Conservation (phyloP, 2,329 filamentous ascomycete species). For the Aspergillus pseudotamarii region DNA sequence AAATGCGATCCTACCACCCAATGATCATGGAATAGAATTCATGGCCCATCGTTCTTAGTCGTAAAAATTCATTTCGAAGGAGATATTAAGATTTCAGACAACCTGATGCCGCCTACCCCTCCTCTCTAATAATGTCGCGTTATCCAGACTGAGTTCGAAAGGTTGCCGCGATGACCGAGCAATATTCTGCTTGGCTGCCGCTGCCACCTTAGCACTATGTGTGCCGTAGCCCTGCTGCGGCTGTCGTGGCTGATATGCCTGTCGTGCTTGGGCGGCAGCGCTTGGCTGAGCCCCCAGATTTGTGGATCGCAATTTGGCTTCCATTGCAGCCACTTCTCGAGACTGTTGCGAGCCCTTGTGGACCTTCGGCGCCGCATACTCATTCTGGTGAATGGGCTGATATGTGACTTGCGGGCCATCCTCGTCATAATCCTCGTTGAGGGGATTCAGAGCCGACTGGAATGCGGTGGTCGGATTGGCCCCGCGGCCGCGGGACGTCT, state of each 20-base stretch:
- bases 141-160: slow-evolving; percentile 90
- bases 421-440: slow-evolving; percentile 66
- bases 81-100: slow-evolving; percentile 17
- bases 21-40: slow-evolving; percentile 9
- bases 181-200: slow-evolving; percentile 80
- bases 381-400: slow-evolving; percentile 17
- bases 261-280: slow-evolving; percentile 64
- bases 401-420: slow-evolving; percentile 51
- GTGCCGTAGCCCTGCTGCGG: slow-evolving; percentile 74
- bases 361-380: slow-evolving; percentile 63
- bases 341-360: slow-evolving; percentile 61
- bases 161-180: slow-evolving; percentile 73
- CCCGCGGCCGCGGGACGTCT: slow-evolving; percentile 72
- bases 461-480: slow-evolving; percentile 60
- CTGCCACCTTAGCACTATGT: slow-evolving; percentile 80
- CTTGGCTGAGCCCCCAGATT: slow-evolving; percentile 61
- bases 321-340: slow-evolving; percentile 70
- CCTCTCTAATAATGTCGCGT: slow-evolving; percentile 83
- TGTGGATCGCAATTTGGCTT: slow-evolving; percentile 84
- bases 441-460: slow-evolving; percentile 61
- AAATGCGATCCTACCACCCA: slow-evolving; percentile 11
- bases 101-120: slow-evolving; percentile 50
- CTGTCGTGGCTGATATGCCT: slow-evolving; percentile 56
- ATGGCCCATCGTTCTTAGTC: slow-evolving; percentile 10
- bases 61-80: slow-evolving; percentile 5